Conservation (phyloP, 2,329 filamentous ascomycete genomes). For the Rutstroemia sp. region DNA sequence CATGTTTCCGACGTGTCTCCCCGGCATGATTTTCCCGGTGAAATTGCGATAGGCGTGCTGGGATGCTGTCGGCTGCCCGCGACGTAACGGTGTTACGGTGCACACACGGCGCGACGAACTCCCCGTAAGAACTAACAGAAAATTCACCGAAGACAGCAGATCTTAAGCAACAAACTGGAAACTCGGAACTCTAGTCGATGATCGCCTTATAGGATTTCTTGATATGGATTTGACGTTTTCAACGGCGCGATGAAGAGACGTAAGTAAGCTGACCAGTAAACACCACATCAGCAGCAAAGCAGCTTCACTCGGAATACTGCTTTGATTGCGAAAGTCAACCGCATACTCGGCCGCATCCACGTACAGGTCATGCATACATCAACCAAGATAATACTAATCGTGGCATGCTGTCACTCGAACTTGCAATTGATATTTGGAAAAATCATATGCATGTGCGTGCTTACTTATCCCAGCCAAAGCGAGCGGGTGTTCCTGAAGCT, state of each 20-base stretch:
- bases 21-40: not conserved
- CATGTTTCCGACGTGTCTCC: not conserved
- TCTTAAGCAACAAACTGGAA: not conserved
- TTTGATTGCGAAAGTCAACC: too few relatives aligned
- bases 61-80: not conserved
- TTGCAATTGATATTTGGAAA: not conserved
- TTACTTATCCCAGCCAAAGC: not conserved
- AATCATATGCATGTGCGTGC: not conserved
- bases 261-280: too few relatives aligned
- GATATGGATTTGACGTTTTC: too few relatives aligned
- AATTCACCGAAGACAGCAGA: not conserved
- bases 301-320: too few relatives aligned
- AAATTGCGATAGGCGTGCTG: not conserved
- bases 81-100: not conserved
- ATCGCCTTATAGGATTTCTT: not conserved
- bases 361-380: too few relatives aligned
- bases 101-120: too few relatives aligned
- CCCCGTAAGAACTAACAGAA: not conserved
- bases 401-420: not conserved
- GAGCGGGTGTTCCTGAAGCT: constrained; percentile 1
- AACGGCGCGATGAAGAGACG: too few relatives aligned
- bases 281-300: too few relatives aligned
- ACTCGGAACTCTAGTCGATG: not conserved
- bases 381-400: not conserved
- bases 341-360: too few relatives aligned